These are phyloP conservation scores for Cryphonectria parasitica DNA, from an alignment of 2,329 filamentous ascomycete species.

Conservation along the genomic window DNA sequence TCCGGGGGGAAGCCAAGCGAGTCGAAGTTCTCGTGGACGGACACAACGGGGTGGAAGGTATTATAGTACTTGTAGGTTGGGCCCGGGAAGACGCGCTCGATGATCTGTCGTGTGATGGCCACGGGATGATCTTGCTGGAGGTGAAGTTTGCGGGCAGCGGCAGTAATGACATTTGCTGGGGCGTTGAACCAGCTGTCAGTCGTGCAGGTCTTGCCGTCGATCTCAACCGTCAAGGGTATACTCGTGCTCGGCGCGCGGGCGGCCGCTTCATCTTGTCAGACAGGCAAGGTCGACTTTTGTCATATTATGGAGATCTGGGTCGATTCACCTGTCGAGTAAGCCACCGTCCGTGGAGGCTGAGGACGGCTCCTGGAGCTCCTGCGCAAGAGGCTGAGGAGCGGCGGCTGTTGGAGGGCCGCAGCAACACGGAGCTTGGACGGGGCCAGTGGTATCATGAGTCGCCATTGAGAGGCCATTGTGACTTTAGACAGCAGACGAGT, in stretches of 20 bases:
- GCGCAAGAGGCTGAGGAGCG: conserved; percentile 12
- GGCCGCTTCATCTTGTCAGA: conserved; percentile 32
- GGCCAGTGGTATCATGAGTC: conserved; percentile 13
- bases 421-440: conserved; percentile 16
- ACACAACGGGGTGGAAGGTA: conserved; percentile 80
- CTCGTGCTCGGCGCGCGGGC: conserved; percentile 13
- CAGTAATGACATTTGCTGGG: conserved; percentile 72
- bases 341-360: conserved; percentile 9
- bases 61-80: conserved; percentile 78
- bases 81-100: conserved; percentile 82
- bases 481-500: neutral
- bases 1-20: conserved; percentile 89
- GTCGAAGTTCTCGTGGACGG: conserved; percentile 89
- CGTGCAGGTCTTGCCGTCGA: conserved; percentile 66
- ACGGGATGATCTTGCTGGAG: conserved; percentile 90
- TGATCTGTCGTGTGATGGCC: conserved; percentile 86
- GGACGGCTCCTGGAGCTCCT: conserved; percentile 3
- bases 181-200: conserved; percentile 87
- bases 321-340: conserved; percentile 30
- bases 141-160: conserved; percentile 80
- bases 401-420: neutral
- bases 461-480: conserved; percentile 28
- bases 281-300: conserved; percentile 10
- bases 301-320: conserved; percentile 8
- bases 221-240: conserved; percentile 48